phyloP scores from a whole-genome alignment of 1,284 basidiomycete genomes.

The Agaricales sp. region DNA sequence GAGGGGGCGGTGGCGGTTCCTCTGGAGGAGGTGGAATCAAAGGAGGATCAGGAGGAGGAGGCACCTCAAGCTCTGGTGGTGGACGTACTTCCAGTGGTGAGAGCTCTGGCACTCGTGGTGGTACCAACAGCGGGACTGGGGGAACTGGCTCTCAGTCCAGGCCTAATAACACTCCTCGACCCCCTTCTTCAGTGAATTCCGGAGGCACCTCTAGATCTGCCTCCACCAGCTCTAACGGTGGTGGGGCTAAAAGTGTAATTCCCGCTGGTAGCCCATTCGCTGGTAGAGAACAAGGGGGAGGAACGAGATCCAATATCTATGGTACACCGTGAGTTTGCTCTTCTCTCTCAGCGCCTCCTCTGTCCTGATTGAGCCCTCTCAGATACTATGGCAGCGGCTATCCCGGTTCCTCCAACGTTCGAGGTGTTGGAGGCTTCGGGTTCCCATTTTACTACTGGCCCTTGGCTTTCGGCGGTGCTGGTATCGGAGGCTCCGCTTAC shows the following conservation, averaged over 20 bases:
- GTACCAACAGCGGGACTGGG: neutral
- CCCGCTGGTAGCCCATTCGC: slow-evolving; percentile 30
- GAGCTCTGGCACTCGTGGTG: slow-evolving; percentile 8
- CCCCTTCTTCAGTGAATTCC: slow-evolving; percentile 17
- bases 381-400: slow-evolving; percentile 34
- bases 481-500: slow-evolving; percentile 26
- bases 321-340: slow-evolving; percentile 26
- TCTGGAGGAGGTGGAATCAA: neutral
- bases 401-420: slow-evolving; percentile 18
- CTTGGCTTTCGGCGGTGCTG: slow-evolving; percentile 35
- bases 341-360: neutral
- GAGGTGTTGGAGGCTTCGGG: slow-evolving; percentile 21
- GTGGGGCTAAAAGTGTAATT: slow-evolving; percentile 22
- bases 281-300: slow-evolving; percentile 32
- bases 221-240: slow-evolving; percentile 27
- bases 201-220: slow-evolving; percentile 13
- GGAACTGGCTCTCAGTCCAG: slow-evolving; percentile 3
- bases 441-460: slow-evolving; percentile 47
- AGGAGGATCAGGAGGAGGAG: neutral
- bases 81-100: slow-evolving; percentile 11
- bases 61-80: slow-evolving; percentile 10
- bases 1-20: slow-evolving; percentile 15
- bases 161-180: slow-evolving; percentile 16
- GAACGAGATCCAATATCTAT: slow-evolving; percentile 24
- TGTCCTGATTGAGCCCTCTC: slow-evolving; percentile 1